Conservation (phyloP, 192 early-diverging fungal genomes). For the Umbelopsis ramanniana region DNA sequence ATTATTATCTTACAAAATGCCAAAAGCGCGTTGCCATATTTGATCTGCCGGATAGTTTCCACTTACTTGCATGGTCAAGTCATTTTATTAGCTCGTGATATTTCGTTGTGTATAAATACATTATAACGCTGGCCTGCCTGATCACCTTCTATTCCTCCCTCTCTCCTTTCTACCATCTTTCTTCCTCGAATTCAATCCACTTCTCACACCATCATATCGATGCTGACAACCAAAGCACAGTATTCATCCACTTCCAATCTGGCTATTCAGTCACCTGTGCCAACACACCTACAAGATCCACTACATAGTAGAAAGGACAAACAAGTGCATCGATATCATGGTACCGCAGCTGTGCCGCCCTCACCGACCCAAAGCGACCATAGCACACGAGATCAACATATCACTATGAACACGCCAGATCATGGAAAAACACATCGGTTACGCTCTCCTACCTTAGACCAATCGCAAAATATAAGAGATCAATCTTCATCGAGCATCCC, state of each 20-base stretch:
- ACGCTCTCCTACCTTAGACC: slow-evolving; percentile 6
- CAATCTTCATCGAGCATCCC: not conserved
- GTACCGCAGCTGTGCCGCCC: not conserved
- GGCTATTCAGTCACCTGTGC: not conserved
- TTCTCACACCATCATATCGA: not conserved
- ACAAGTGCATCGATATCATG: not conserved
- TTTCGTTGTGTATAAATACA: too few relatives aligned
- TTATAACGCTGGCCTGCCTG: not conserved
- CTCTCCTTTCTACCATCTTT: not conserved
- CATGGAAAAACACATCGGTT: slow-evolving; percentile 2
- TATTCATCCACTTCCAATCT: slow-evolving; percentile 10
- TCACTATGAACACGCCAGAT: not conserved
- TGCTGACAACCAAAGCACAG: slow-evolving; percentile 2
- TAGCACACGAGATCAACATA: not conserved
- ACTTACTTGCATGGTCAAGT: slow-evolving; percentile 15
- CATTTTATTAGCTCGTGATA: slow-evolving; percentile 19
- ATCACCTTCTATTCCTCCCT: not conserved
- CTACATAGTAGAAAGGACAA: not conserved
- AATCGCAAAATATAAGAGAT: slow-evolving; percentile 10
- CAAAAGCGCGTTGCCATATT: not conserved
- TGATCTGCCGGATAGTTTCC: not conserved
- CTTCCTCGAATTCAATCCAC: not conserved
- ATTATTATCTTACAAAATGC: not conserved
- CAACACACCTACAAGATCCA: not conserved
- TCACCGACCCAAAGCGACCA: not conserved